Conservation (phyloP, 345 rosid species). For the Psidium guajava region DNA sequence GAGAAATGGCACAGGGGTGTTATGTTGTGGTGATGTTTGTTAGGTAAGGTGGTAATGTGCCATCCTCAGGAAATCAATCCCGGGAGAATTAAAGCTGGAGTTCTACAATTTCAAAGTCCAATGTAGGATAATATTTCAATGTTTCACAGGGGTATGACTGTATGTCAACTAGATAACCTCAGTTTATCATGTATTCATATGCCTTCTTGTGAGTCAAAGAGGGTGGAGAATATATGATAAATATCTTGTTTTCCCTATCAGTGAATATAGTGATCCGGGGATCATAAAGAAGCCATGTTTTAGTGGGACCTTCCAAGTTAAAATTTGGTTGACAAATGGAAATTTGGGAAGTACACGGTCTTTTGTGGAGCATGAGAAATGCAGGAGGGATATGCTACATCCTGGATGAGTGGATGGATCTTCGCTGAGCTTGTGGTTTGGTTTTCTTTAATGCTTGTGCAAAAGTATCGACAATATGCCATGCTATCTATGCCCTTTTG, state of each 20-base stretch:
- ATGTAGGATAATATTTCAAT: not conserved
- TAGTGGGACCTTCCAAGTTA: not conserved
- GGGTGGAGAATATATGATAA: not conserved
- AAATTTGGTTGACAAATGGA: not conserved
- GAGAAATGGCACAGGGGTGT: not conserved
- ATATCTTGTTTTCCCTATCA: not conserved
- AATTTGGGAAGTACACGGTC: not conserved
- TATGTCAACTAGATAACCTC: not conserved
- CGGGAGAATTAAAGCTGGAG: not conserved
- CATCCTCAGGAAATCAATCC: not conserved
- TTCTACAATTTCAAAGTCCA: not conserved
- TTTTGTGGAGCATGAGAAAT: not conserved
- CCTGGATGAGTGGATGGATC: not conserved
- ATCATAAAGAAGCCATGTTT: not conserved
- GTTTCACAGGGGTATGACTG: not conserved
- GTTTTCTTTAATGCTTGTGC: not conserved
- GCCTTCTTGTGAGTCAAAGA: not conserved
- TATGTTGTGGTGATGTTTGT: not conserved
- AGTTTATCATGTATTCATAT: not conserved
- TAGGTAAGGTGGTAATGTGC: not conserved
- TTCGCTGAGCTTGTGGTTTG: not conserved
- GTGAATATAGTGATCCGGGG: not conserved
- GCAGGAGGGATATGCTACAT: not conserved
- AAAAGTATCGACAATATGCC: not conserved
- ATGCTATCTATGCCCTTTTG: not conserved